These are phyloP conservation scores for Pichia sp. DNA, from an alignment of 1,139 yeast species.

Conservation along the genomic window DNA sequence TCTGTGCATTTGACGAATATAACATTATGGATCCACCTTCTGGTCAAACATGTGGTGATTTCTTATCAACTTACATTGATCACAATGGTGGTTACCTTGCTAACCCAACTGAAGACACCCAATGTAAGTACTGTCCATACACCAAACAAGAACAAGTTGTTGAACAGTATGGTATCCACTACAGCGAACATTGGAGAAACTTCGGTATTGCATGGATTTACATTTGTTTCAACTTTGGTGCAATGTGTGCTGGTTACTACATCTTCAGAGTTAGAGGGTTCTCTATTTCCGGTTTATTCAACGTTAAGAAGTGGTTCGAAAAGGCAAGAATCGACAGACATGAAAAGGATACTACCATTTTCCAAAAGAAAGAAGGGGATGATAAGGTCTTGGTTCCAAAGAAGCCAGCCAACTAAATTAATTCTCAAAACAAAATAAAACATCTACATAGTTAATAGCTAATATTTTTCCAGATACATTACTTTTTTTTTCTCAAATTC, in stretches of 20 bases:
- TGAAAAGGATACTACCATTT: conserved; percentile 38
- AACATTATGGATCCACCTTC: conserved; percentile 51
- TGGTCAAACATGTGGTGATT: conserved; percentile 58
- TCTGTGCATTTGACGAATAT: conserved; percentile 50
- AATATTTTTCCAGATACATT: not conserved
- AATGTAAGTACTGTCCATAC: conserved; percentile 46
- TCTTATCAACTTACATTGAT: conserved; percentile 37
- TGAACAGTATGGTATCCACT: conserved; percentile 37
- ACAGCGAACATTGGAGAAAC: conserved; percentile 63
- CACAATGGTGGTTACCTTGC: conserved; percentile 49
- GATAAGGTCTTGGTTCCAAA: conserved; percentile 32
- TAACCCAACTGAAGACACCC: conserved; percentile 47
- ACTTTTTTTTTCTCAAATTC: no score
- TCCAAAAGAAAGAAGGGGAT: conserved; percentile 37
- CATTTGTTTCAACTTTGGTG: conserved; percentile 48
- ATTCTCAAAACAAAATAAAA: not conserved
- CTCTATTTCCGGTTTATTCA: conserved; percentile 20
- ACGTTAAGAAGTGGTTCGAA: conserved; percentile 24
- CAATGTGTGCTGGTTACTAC: conserved; percentile 35
- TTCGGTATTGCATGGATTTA: conserved; percentile 53
- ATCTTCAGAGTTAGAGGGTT: conserved; percentile 29
- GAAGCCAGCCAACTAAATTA: conserved; percentile 9
- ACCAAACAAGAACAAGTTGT: conserved; percentile 36
- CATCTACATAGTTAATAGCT: not conserved
- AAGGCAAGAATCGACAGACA: conserved; percentile 35